Evolutionary conservation across 2,329 filamentous ascomycete species (phyloP), one percentile per base, ranked within the genome.

Genomic region (Ophiocordyceps camponoti-floridani): DNA sequence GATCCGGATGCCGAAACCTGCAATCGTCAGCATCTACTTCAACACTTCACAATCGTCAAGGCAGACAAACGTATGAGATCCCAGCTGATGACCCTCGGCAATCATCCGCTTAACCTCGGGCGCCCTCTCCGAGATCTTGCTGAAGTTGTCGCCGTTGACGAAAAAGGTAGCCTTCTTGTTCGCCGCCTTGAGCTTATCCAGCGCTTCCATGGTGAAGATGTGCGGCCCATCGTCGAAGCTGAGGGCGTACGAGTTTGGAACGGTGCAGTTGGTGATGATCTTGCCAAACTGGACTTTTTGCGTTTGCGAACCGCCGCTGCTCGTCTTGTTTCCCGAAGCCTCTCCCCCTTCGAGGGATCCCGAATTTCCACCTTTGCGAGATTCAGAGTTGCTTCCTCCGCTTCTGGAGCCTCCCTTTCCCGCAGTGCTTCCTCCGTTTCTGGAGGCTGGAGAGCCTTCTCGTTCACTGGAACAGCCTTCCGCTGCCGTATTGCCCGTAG

Each of bases 51-150:
- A 16, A 40, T 43, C 16, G 16, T 13, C 12, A 11, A 13, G 30
- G 4, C 18, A 23, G 28, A 52, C 53, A 26, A 56, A 57, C 55
- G 62, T 63, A 41, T 62, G 74, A 9, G 66, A 69, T 41, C 68
- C 73, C 47, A 77, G 63, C 58, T 77, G 73, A 54, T 77, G 73
- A 13, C 70, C 62, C 8, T 59, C 68, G 43, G 57, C 46, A 45
- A 68, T 48, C 61, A 70, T 70, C 44, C 66, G 64, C 42, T 52
- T 44, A 19, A 59, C 41, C 11, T 46, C 47, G 1, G 45, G 40
- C 11, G 23, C n/a, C 40, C 49, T 48, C 40, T 51, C 43, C 7
- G 46, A 43, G 8, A 53, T 48, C 12, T 44, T 44, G 27, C 41
- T 47, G 37, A 46, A 49, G 44, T 54, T 54, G 6, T 50, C 12